phyloP scores from a whole-genome alignment of 2,329 filamentous ascomycete genomes.

The Sarocladium strictum region DNA sequence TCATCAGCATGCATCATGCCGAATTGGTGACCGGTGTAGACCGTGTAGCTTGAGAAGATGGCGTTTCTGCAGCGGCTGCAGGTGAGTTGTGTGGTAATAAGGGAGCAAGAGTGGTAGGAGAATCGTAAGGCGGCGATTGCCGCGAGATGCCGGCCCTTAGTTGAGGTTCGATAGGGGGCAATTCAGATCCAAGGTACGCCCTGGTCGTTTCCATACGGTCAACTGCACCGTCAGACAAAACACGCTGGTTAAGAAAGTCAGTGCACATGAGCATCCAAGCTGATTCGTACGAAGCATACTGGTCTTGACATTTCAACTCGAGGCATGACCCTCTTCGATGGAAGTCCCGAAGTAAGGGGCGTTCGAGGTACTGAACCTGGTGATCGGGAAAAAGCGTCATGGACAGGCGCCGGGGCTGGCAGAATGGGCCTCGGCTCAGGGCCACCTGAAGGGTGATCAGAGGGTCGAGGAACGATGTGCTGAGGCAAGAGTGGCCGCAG shows the following conservation, averaged over 20 bases:
- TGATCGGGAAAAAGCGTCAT: not conserved
- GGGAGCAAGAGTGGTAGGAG: not conserved
- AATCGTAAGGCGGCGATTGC: not conserved
- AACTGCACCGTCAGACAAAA: slow-evolving; percentile 3
- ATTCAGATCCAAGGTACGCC: slow-evolving; percentile 5
- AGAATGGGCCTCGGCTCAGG: slow-evolving; percentile 6
- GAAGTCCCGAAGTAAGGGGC: not conserved
- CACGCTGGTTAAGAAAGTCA: not conserved
- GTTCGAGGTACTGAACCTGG: not conserved
- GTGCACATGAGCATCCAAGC: not conserved
- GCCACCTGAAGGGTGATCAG: slow-evolving; percentile 12
- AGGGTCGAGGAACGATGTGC: slow-evolving; percentile 24
- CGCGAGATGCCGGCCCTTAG: not conserved
- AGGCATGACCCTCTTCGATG: not conserved
- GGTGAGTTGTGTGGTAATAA: not conserved
- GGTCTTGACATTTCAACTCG: not conserved
- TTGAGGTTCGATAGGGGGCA: slow-evolving; percentile 1
- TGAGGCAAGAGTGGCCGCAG: slow-evolving; percentile 26
- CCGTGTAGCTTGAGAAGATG: not conserved
- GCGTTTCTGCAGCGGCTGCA: not conserved
- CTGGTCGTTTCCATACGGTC: not conserved
- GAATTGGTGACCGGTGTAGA: slow-evolving; percentile 1
- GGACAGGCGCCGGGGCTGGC: not conserved
- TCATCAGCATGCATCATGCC: not conserved
- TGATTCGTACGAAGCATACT: not conserved